These are phyloP conservation scores for Cladobotryum mycophilum DNA, from an alignment of 2,329 filamentous ascomycete genomes.

Conservation along the genomic window DNA sequence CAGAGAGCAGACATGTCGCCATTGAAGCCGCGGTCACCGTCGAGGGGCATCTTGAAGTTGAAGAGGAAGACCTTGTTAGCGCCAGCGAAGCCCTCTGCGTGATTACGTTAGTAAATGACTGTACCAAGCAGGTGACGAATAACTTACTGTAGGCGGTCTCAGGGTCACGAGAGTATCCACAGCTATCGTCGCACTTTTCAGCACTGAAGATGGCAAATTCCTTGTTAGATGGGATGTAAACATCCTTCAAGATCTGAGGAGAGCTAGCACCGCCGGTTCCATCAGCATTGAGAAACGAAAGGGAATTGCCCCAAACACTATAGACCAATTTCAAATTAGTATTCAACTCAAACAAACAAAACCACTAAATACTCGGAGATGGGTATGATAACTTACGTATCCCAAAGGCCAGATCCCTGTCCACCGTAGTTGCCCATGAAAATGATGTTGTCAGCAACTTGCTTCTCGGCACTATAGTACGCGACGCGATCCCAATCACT, in stretches of 20 bases:
- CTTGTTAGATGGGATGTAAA: conserved; percentile 34
- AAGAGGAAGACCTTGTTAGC: conserved; percentile 67
- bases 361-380: neutral
- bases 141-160: conserved; percentile 40
- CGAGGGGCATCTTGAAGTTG: conserved; percentile 65
- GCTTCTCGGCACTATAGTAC: conserved; percentile 39
- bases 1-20: conserved; percentile 68
- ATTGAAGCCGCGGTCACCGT: conserved; percentile 46
- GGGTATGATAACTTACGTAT: conserved; percentile 26
- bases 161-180: conserved; percentile 38
- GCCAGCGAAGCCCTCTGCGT: conserved; percentile 62
- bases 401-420: conserved; percentile 36
- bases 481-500: conserved; percentile 35
- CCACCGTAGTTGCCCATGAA: conserved; percentile 45
- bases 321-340: neutral
- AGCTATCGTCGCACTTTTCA: conserved; percentile 35
- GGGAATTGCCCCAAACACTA: conserved; percentile 39
- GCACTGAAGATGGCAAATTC: conserved; percentile 43
- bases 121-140: neutral
- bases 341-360: neutral
- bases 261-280: conserved; percentile 32
- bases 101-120: conserved; percentile 3
- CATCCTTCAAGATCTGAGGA: conserved; percentile 34
- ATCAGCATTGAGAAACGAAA: conserved; percentile 40
- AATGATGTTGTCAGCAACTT: conserved; percentile 36